Percentiles rank a stretch among this genome's conserved stretches.
Conservation (phyloP, 2,329 filamentous ascomycete species). For the Meredithiella fracta region DNA sequence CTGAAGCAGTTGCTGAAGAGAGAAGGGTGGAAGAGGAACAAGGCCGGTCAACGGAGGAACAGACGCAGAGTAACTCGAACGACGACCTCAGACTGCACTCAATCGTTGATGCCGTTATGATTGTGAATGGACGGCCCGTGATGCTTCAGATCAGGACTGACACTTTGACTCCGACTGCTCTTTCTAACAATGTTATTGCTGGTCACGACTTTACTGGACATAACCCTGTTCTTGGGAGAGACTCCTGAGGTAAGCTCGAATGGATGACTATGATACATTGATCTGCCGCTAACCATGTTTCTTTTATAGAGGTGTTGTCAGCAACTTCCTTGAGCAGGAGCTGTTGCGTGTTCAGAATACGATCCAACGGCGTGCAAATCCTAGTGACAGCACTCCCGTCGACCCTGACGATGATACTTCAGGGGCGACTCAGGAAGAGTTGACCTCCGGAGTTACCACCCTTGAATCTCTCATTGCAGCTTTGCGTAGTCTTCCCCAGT, state of each 20-base stretch:
- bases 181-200: no score
- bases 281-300: no score
- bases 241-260: neutral
- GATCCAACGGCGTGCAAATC: no score
- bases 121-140: neutral
- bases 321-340: no score
- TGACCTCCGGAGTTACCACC: no score
- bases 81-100: neutral
- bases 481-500: neutral
- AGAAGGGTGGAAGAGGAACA: neutral
- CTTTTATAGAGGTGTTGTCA: no score
- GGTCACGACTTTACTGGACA: neutral
- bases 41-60: neutral
- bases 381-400: no score
- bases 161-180: conserved; percentile 30
- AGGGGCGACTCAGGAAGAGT: no score
- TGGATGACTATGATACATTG: neutral
- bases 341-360: no score
- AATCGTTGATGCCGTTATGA: neutral
- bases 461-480: neutral
- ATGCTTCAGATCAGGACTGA: conserved; percentile 37
- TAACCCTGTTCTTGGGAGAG: neutral
- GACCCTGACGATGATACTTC: no score
- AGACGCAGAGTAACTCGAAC: neutral
- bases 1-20: neutral